Conservation (phyloP, 306 rosid species). For the Trifolium dubium region DNA sequence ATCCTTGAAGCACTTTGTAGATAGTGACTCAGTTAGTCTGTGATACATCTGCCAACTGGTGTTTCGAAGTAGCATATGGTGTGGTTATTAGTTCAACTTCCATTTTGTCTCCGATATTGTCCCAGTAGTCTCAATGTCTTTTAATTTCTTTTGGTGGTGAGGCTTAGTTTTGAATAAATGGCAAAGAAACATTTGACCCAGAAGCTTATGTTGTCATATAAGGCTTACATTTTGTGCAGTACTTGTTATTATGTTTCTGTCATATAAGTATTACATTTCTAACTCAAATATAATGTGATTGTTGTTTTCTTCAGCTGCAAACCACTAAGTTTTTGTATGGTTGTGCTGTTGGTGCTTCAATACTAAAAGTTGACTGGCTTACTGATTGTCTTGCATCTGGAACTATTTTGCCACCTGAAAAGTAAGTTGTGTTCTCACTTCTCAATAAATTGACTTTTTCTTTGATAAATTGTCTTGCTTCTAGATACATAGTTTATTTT, state of each 20-base stretch:
- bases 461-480: background rate
- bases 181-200: background rate
- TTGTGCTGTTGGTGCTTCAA: constrained; percentile 78
- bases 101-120: background rate
- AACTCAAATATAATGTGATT: constrained; percentile 30
- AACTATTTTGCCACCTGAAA: constrained; percentile 63
- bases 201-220: background rate
- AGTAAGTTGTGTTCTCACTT: constrained; percentile 59
- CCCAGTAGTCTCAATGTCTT: background rate
- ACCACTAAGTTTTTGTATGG: constrained; percentile 85
- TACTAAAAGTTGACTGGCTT: constrained; percentile 80
- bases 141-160: no score
- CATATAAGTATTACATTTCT: background rate
- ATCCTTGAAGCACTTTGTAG: background rate
- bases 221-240: background rate
- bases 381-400: constrained; percentile 69
- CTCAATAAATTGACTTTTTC: constrained; percentile 13
- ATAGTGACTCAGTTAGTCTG: background rate
- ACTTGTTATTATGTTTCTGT: constrained; percentile 15
- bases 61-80: constrained; percentile 1
- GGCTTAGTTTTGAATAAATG: background rate
- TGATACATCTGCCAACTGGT: background rate
- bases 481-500: constrained; percentile 9
- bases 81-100: background rate
- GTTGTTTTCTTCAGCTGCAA: constrained; percentile 68